Conservation (phyloP, 768 basidiomycete species). For the Termitomyces sp. region DNA sequence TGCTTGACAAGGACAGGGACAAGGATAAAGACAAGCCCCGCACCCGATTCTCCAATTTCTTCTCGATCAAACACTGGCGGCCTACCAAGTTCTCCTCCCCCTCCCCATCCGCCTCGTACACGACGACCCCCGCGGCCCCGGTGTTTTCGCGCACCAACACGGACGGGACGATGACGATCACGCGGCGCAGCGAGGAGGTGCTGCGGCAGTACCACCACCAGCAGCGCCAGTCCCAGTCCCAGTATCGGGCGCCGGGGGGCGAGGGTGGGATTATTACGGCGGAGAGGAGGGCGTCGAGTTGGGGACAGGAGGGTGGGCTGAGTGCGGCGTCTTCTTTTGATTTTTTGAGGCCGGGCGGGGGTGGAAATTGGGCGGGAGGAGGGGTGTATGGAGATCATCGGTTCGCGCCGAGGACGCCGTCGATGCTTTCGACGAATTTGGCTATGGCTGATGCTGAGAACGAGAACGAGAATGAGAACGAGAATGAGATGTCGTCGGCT, state of each 20-base stretch:
- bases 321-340: slow-evolving; percentile 37
- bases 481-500: not conserved
- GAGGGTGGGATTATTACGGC: slow-evolving; percentile 28
- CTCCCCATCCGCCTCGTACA: not conserved
- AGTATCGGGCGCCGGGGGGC: not conserved
- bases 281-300: slow-evolving; percentile 44
- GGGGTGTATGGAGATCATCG: slow-evolving; percentile 13
- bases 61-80: slow-evolving; percentile 31
- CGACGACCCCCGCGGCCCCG: not conserved
- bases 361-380: slow-evolving; percentile 22
- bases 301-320: slow-evolving; percentile 30
- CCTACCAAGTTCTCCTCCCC: slow-evolving; percentile 21
- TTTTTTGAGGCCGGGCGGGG: slow-evolving; percentile 36
- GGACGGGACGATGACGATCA: slow-evolving; percentile 4
- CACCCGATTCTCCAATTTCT: slow-evolving; percentile 28
- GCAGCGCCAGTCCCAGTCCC: not conserved
- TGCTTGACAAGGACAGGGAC: slow-evolving; percentile 11
- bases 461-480: not conserved
- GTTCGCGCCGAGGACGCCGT: slow-evolving; percentile 17
- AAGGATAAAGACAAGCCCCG: slow-evolving; percentile 15
- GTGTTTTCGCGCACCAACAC: not conserved
- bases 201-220: slow-evolving; percentile 22
- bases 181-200: slow-evolving; percentile 48
- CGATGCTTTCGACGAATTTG: slow-evolving; percentile 10
- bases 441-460: not conserved